Evolutionary conservation across 169 alveolate genomes (phyloP).

Genomic region (Neospora caninum): DNA sequence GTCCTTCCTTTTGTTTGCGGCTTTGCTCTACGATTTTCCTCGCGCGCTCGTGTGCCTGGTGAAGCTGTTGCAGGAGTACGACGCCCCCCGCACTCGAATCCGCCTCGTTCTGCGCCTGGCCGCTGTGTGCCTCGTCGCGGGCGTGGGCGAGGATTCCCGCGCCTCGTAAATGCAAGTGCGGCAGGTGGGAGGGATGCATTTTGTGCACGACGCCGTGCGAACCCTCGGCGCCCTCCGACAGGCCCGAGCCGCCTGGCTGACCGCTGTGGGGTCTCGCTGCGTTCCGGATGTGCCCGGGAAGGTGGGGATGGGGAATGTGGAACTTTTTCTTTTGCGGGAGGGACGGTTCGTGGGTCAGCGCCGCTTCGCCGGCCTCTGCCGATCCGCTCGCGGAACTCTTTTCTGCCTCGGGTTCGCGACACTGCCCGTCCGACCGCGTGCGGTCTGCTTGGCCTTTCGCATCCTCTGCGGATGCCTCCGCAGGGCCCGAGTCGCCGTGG

Average conservation of each 20-base stretch:
- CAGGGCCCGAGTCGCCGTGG: not conserved
- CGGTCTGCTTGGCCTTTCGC: not conserved
- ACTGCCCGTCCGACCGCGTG: not conserved
- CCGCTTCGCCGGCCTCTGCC: not conserved
- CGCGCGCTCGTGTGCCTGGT: constrained; percentile 30
- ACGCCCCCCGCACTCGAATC: not conserved
- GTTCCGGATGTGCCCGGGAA: not conserved
- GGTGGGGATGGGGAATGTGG: constrained; percentile 32
- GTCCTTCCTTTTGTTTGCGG: not conserved
- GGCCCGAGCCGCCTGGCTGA: not conserved
- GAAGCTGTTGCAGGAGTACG: constrained; percentile 16
- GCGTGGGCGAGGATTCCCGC: not conserved
- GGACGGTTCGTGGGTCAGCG: not conserved
- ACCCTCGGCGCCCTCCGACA: not conserved
- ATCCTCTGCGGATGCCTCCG: not conserved
- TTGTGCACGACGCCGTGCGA: not conserved
- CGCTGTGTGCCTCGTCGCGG: not conserved
- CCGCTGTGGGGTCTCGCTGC: not conserved
- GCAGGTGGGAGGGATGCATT: constrained; percentile 23
- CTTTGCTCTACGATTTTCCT: not conserved
- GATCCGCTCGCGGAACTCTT: not conserved
- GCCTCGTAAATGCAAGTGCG: not conserved
- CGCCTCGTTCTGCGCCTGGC: not conserved
- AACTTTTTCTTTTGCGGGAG: not conserved
- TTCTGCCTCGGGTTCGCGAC: not conserved